Base-by-base conservation (phyloP, 1,284 basidiomycete species). In the Athelia psychrophila region DNA sequence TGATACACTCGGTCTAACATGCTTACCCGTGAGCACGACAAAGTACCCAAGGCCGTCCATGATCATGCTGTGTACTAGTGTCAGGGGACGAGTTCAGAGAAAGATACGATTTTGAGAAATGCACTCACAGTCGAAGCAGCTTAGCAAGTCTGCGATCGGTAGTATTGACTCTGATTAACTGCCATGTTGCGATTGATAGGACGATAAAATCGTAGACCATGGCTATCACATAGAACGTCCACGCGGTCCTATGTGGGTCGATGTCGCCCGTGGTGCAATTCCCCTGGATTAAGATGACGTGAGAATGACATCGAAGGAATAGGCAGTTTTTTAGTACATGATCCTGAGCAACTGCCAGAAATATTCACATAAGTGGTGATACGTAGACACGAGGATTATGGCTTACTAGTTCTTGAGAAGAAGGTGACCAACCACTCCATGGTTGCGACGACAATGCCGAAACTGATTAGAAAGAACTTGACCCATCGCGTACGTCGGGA, bases 211-310 rank as follows among this genome's bases (percentile, higher is more conserved):
- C 75, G 60, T 68, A 78, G 12, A 64, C 13, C 61, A 77, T 77
- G 9, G 67, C 61, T 12, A 67, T 42, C 3, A 77, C 53, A 52
- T 78, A 77, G 58, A 68, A 77, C 12, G 66, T 16, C 76, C 75
- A 78, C n/a, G 63, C 67, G 1, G 64, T 63, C 0, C 54, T 52
- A 27, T 54, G 50, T 0, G 58, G 44, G 5, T 59, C 56, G 13
- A 33, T 22, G 54, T 69, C 69, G 6, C 65, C 72, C 3, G 70
- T 64, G 3, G 65, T 65, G 48, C 73, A 75, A 44, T 73, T 75
- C 23, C 38, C n/a, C 38, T 42, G 6, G 6, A 20, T 5, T 2
- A 47, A 22, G 30, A 44, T 16, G 13, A 42, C 40, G 64, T 48
- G 9, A 69, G 67, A 50, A 64, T 54, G 64, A 65, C 66, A 64